Evolutionary conservation across 2,329 filamentous ascomycete genomes (phyloP).

Genomic region (Fusarium cicatricum): DNA sequence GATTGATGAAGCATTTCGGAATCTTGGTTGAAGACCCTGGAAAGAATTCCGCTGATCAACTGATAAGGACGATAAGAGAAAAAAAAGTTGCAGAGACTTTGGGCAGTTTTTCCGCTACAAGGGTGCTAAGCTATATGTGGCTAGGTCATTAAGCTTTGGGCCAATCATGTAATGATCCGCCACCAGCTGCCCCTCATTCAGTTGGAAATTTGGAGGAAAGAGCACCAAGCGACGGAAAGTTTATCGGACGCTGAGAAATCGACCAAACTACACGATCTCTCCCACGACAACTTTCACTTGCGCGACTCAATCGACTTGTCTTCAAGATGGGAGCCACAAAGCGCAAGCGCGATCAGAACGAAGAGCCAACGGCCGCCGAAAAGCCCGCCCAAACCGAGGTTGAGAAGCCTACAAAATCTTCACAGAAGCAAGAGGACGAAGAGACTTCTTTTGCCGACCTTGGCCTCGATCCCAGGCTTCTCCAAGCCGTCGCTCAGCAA

Average conservation of each 20-base stretch:
- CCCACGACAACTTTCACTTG: conserved; percentile 5
- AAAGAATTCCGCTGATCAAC: not conserved
- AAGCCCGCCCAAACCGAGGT: conserved; percentile 40
- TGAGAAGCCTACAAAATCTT: conserved; percentile 39
- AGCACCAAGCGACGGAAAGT: conserved; percentile 28
- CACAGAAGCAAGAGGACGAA: conserved; percentile 36
- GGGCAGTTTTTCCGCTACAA: conserved; percentile 26
- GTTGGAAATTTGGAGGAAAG: conserved; percentile 41
- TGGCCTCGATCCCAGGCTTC: conserved; percentile 81
- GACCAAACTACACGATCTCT: conserved; percentile 24
- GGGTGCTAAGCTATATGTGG: not conserved
- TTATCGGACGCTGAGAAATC: conserved; percentile 34
- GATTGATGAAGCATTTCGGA: too few species aligned
- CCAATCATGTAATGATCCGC: conserved; percentile 34
- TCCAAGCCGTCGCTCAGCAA: conserved; percentile 86
- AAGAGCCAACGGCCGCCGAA: conserved; percentile 53
- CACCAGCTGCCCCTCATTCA: conserved; percentile 37
- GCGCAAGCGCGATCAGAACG: conserved; percentile 66
- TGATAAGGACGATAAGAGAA: conserved; percentile 40
- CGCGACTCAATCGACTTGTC: conserved; percentile 48
- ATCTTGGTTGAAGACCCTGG: too few species aligned
- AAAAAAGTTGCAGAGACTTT: conserved; percentile 39
- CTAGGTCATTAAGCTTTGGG: fast-evolving
- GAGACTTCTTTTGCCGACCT: conserved; percentile 75
- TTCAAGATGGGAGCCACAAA: conserved; percentile 49